Evolutionary conservation across 1,139 yeast genomes (phyloP), one percentile per base, ranked within the genome.

Genomic region (Fermentozyma sake): DNA sequence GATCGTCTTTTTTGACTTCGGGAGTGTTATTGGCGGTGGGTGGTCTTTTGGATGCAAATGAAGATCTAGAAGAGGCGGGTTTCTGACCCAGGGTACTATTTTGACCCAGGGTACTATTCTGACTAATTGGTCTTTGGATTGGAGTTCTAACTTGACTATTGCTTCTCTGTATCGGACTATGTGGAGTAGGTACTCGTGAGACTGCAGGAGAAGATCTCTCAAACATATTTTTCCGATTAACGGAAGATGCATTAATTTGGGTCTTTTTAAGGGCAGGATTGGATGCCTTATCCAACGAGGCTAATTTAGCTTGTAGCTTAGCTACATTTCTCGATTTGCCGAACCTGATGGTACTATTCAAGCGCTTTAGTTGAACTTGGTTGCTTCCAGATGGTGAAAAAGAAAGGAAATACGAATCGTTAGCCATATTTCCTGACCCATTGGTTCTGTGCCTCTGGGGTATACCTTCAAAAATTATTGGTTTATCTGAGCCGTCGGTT

Each of bases 401-500:
- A 3, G 60, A 41, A 17, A 65, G 44, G 38, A 51, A 63, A 41
- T 48, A 64, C 13, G 63, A 49, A 20, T 61, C 65, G 17, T 46
- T 44, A 12, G 44, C 41, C 7, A 39, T 35, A 24, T 36, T 33
- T 10, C 38, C 34, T 20, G 39, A 35, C n/a, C n/a, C n/a, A n/a
- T n/a, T n/a, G n/a, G n/a, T n/a, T 11, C 48, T 46, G 26, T 51
- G 58, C 21, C 50, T 48, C 30, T 59, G 68, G 2, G 59, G 53
- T 7, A 55, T 44, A 2, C 72, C 72, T 38, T 66, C 72, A 33
- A 65, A 65, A 7, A 62, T 47, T 8, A 64, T 50, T 12, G 58
- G 56, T 8, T 44, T 46, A 16, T 14, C 12, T 3, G 37, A 41
- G 4, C 38, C 37, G 14, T 48, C 56, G 8, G 44, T 36, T 6